Evolutionary conservation across 2,329 filamentous ascomycete species (phyloP).

Genomic region (Monosporascus sp.): DNA sequence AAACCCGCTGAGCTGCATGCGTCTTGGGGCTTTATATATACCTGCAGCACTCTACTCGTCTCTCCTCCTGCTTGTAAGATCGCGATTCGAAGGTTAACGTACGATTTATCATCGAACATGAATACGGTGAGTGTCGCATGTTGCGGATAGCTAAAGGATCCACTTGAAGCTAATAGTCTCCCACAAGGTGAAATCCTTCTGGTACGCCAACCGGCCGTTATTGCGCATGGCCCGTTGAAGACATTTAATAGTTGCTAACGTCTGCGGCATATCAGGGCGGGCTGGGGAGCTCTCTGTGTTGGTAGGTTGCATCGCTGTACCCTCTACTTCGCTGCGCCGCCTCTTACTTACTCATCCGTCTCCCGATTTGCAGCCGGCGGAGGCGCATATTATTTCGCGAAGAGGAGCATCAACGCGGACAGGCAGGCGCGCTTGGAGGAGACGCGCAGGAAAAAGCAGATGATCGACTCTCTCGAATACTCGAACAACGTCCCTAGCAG

Average conservation of each 20-base stretch:
- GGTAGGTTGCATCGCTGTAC: conserved; percentile 47
- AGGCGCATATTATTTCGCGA: conserved; percentile 93
- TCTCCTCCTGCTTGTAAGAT: neutral
- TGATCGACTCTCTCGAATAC: conserved; percentile 51
- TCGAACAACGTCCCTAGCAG: conserved; percentile 31
- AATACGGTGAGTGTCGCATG: conserved; percentile 14
- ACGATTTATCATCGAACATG: conserved; percentile 1
- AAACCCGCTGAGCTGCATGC: neutral
- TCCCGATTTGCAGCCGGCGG: conserved; percentile 61
- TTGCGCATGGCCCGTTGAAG: neutral
- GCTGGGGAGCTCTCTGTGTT: conserved; percentile 84
- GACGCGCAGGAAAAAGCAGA: conserved; percentile 57
- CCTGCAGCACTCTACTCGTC: neutral
- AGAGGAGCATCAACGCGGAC: conserved; percentile 89
- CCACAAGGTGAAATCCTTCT: conserved; percentile 58
- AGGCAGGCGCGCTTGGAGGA: conserved; percentile 67
- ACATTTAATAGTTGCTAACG: neutral
- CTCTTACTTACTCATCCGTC: conserved; percentile 9
- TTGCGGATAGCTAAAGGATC: neutral
- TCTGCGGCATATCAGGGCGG: conserved; percentile 56
- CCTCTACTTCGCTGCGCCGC: neutral
- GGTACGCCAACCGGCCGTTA: conserved; percentile 37
- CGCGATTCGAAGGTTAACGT: neutral
- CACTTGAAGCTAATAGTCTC: conserved; percentile 17
- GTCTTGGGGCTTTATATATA: neutral